Conservation (phyloP, 2,329 filamentous ascomycete species). For the Alternaria longipes region DNA sequence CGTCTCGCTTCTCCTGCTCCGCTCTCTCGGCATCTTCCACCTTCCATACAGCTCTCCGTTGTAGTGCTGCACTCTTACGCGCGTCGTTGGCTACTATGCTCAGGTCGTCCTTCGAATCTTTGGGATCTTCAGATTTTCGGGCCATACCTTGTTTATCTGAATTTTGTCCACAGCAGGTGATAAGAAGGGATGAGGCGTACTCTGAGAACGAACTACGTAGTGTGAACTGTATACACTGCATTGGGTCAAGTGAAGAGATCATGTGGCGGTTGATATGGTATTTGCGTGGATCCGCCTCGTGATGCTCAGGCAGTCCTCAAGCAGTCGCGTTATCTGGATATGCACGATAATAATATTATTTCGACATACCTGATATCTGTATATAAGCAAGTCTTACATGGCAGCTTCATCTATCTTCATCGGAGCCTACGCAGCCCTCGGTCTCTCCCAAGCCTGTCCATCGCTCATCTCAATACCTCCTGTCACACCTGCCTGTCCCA, state of each 20-base stretch:
- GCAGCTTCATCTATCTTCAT: neutral
- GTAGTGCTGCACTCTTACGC: neutral
- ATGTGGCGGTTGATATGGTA: neutral
- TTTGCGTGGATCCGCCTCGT: neutral
- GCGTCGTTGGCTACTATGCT: no score
- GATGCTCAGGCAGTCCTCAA: neutral
- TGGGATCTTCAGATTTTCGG: no score
- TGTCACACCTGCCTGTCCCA: constrained; percentile 17
- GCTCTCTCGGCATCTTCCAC: neutral
- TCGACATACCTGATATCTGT: constrained; percentile 10
- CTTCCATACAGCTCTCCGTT: neutral
- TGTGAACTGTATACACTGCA: neutral
- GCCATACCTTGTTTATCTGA: neutral
- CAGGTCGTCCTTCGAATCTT: no score
- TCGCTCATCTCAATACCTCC: constrained; percentile 32
- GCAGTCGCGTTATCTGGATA: neutral
- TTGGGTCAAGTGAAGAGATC: neutral
- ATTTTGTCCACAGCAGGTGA: neutral
- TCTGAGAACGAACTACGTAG: neutral
- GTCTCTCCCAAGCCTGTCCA: constrained; percentile 35
- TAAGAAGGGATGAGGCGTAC: neutral
- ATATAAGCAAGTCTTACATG: neutral
- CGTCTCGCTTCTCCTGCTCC: neutral
- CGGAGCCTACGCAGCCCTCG: constrained; percentile 18
- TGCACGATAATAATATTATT: neutral